phyloP scores from a whole-genome alignment of 163 green algal species.

The Chlorella variabilis region DNA sequence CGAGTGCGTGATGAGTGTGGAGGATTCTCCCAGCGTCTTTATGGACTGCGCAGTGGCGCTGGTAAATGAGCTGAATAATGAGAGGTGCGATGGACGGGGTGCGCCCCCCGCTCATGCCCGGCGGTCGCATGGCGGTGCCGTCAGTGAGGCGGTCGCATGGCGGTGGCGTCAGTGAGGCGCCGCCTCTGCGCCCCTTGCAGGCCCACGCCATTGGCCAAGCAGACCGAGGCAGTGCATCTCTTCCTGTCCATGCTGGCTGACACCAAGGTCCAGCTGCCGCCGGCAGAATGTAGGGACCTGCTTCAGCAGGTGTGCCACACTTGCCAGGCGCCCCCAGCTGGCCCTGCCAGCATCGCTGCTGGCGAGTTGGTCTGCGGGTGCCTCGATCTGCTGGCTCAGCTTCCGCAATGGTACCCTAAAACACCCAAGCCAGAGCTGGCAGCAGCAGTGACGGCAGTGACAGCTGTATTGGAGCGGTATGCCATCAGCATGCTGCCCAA shows the following conservation, averaged over 20 bases:
- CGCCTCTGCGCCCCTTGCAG: too few species aligned
- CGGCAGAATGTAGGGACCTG: neutral
- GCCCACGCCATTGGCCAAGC: too few species aligned
- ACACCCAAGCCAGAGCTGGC: neutral
- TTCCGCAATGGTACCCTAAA: constrained; percentile 12
- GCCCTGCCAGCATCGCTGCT: neutral
- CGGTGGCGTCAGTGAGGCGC: too few species aligned
- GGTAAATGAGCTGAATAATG: too few species aligned
- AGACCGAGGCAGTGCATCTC: constrained; percentile 10
- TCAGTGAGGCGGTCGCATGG: too few species aligned
- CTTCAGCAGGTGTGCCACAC: constrained; percentile 12
- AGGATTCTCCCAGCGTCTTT: too few species aligned
- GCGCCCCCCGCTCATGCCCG: too few species aligned
- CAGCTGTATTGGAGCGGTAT: neutral
- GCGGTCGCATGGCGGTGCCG: too few species aligned
- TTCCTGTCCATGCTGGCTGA: neutral
- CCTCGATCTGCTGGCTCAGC: constrained; percentile 27
- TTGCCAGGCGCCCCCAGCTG: neutral
- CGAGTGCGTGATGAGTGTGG: too few species aligned
- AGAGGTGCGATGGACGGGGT: too few species aligned
- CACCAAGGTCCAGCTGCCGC: neutral
- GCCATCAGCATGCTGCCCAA: neutral
- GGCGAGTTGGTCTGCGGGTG: constrained; percentile 15
- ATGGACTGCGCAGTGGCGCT: too few species aligned
- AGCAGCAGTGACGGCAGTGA: neutral